Evolutionary conservation across 192 early-diverging fungal genomes (phyloP), one percentile per base, ranked within the genome.

Genomic region (Spizellomyces sp.): DNA sequence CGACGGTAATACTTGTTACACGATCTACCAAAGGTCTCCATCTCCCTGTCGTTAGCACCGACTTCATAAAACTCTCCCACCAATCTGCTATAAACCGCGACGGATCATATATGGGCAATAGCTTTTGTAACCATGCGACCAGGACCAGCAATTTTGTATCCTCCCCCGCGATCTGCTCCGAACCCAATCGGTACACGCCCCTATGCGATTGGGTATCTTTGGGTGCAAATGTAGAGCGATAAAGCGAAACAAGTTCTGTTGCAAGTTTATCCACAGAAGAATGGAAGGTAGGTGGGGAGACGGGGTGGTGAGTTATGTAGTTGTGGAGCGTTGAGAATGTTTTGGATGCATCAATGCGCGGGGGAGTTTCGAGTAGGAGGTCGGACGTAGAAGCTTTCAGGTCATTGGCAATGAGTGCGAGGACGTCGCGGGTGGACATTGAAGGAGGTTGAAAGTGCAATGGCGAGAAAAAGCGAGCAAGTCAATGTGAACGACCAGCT

Each of bases 351-450:
- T 65, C 69, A 19, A 61, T 10, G 7, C 55, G 62, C 22, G 62
- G 69, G 9, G 63, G 48, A 14, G 43, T 48, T 8, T 58, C 22
- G 17, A 64, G 61, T 14, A 64, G 14, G 6, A 71, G 56, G 56
- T 64, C 69, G 8, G 75, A 70, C 5, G 68, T 22, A 12, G 19
- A 61, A 5, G 75, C 62, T 48, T 52, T 64, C 27, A 66, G 60
- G 14, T 76, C 69, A 19, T 8, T 48, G 45, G 69, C 62, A n/a
- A 71, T 50, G 44, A 9, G 44, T 14, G 61, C 45, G 47, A 70
- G 27, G 47, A 87, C 75, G 15, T 78, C 81, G 45, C 71, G 82
- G 61, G 85, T 86, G 45, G 66, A 86, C 75, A 68, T 78, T 64
- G 76, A 58, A 14, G 3, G 3, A 64, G 4, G 17, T n/a, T 54